These are phyloP conservation scores for Russula earlei DNA, from an alignment of 768 basidiomycete species.

Conservation along the genomic window DNA sequence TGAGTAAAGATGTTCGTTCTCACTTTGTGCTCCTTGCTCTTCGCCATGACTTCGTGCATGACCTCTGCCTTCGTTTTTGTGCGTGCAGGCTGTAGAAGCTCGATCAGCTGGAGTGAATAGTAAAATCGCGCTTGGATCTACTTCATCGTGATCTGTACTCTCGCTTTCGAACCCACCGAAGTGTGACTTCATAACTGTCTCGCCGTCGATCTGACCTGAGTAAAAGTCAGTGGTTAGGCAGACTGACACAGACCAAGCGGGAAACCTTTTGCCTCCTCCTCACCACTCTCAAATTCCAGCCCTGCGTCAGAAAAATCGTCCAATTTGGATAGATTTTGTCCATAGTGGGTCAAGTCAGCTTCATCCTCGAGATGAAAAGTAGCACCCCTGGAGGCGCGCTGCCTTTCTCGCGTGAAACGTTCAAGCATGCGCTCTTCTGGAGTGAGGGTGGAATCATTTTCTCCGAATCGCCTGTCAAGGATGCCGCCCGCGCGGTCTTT, in stretches of 20 bases:
- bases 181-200: slow-evolving; percentile 59
- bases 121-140: neutral
- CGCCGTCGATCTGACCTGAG: slow-evolving; percentile 56
- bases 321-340: slow-evolving; percentile 74
- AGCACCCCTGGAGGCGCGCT: slow-evolving; percentile 62
- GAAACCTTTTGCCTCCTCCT: slow-evolving; percentile 41
- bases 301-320: slow-evolving; percentile 77
- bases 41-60: slow-evolving; percentile 96
- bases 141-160: slow-evolving; percentile 43
- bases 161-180: slow-evolving; percentile 85
- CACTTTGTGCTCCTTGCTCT: slow-evolving; percentile 94
- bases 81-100: slow-evolving; percentile 47
- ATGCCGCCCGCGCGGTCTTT: slow-evolving; percentile 80
- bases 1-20: slow-evolving; percentile 12
- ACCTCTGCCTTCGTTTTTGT: slow-evolving; percentile 94
- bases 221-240: neutral
- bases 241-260: neutral
- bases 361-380: slow-evolving; percentile 90
- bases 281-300: slow-evolving; percentile 46
- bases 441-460: slow-evolving; percentile 87
- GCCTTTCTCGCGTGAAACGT: slow-evolving; percentile 87
- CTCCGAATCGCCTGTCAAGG: slow-evolving; percentile 91
- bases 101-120: slow-evolving; percentile 1
- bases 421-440: slow-evolving; percentile 95
- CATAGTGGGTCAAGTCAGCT: slow-evolving; percentile 86